A percentile compares a stretch with the other conserved stretches of the same genome.
These are phyloP conservation scores for Phaeolepiota aurea DNA, from an alignment of 768 basidiomycete genomes.

Conservation along the genomic window DNA sequence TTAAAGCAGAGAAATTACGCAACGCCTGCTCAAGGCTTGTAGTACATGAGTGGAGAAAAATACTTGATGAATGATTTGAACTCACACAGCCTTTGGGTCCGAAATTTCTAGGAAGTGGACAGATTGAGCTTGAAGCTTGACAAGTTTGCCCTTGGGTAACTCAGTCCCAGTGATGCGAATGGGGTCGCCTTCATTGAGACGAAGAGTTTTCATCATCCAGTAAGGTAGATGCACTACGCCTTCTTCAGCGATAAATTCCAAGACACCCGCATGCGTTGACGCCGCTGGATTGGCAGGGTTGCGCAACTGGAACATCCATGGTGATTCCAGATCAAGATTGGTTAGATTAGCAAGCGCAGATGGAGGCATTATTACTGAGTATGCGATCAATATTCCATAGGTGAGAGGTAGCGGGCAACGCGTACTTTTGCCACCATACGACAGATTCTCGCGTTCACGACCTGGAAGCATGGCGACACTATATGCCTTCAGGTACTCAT, in stretches of 20 bases:
- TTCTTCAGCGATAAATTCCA: slow-evolving; percentile 98
- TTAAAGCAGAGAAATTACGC: slow-evolving; percentile 85
- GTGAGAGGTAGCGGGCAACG: slow-evolving; percentile 11
- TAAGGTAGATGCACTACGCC: slow-evolving; percentile 92
- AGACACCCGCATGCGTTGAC: slow-evolving; percentile 92
- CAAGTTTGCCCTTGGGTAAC: slow-evolving; percentile 86
- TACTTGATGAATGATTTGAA: slow-evolving; percentile 9
- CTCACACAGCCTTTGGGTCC: slow-evolving; percentile 96
- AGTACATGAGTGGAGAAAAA: slow-evolving; percentile 2
- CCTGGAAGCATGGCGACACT: slow-evolving; percentile 92
- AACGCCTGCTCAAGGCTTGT: slow-evolving; percentile 88
- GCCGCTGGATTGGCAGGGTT: slow-evolving; percentile 81
- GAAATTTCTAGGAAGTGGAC: slow-evolving; percentile 95
- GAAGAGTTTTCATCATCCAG: slow-evolving; percentile 99
- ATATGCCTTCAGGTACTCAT: slow-evolving; percentile 92
- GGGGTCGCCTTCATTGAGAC: slow-evolving; percentile 90
- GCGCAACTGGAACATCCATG: slow-evolving; percentile 95
- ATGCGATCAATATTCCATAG: slow-evolving; percentile 5
- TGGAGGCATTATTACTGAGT: slow-evolving; percentile 91
- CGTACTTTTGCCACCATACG: slow-evolving; percentile 94
- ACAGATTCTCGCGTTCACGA: slow-evolving; percentile 79
- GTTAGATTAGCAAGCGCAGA: slow-evolving; percentile 88
- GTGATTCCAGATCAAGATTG: slow-evolving; percentile 77
- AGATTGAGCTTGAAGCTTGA: slow-evolving; percentile 95
- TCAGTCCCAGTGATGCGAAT: slow-evolving; percentile 87